A percentile compares a stretch with the other conserved stretches of the same genome.
phyloP scores from a whole-genome alignment of 208 protist species.

The Crithidia mellificae region DNA sequence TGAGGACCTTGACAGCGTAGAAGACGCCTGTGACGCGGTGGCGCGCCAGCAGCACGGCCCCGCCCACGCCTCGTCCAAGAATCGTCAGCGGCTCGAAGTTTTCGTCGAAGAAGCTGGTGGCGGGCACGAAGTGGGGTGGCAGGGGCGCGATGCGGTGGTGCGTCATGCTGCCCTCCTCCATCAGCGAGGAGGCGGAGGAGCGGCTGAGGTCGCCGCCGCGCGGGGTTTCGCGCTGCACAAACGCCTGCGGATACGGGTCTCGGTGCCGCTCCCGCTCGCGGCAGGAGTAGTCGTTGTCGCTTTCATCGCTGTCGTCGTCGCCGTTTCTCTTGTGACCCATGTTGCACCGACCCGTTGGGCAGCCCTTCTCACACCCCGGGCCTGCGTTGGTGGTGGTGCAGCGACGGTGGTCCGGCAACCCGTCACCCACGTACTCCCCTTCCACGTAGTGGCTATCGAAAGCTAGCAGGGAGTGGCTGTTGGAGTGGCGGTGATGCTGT shows the following conservation, averaged over 20 bases:
- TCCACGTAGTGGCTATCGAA: not conserved
- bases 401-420: not conserved
- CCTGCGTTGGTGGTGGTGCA: not conserved
- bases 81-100: slow-evolving; percentile 78
- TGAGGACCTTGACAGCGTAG: slow-evolving; percentile 87
- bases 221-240: not conserved
- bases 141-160: slow-evolving; percentile 26
- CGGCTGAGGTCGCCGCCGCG: slow-evolving; percentile 5
- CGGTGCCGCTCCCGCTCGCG: not conserved
- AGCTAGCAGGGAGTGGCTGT: not conserved
- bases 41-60: slow-evolving; percentile 71
- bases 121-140: slow-evolving; percentile 14
- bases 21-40: slow-evolving; percentile 79
- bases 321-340: too few species aligned
- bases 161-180: slow-evolving; percentile 10
- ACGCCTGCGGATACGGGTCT: not conserved
- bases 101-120: slow-evolving; percentile 82
- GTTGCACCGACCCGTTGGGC: too few species aligned
- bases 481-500: not conserved
- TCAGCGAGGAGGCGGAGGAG: slow-evolving; percentile 15
- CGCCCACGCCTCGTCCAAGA: slow-evolving; percentile 71
- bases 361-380: too few species aligned
- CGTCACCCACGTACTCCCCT: not conserved
- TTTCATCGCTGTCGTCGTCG: too few species aligned
- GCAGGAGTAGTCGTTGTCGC: not conserved